Base-by-base conservation (phyloP, 1,284 basidiomycete genomes). In the Sanghuangporus baumii region DNA sequence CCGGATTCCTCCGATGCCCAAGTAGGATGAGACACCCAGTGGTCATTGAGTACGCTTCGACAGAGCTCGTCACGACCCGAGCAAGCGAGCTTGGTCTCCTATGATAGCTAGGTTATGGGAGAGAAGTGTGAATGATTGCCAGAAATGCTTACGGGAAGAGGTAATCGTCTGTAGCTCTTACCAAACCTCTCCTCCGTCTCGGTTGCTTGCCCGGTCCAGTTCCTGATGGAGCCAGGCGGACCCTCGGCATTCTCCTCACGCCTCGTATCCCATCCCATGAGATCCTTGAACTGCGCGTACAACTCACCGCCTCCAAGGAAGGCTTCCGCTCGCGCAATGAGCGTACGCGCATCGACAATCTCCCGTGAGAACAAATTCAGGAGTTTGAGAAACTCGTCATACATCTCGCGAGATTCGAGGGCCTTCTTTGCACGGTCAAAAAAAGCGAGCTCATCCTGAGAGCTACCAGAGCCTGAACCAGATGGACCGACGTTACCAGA, bases 1-100 rank as follows among this genome's bases (percentile, higher is more conserved):
- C 93, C 93, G 1, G 92, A 85, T 68, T 97, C 94, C 70, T 98
- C 97, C 65, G 96, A 98, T 18, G 93, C 94, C 94, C 94, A 98
- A 0, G 94, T 96, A 1, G 96, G 96, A 74, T 99, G 95, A 20
- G 95, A 97, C 31, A 98, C 93, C 93, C 94, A 97, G 68, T 89
- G 85, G 71, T 98, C 94, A 72, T 98, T 99, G 61, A 99, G 85
- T 18, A 99, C 95, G 55, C 94, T 96, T 76, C 95, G 93, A 74
- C 94, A 97, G 67, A 98, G 89, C 67, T 94, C 88, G 71, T 98
- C 96, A 43, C 97, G 88, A 6, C 93, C 96, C 2, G 95, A 97
- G 74, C 97, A 99, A 56, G 93, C 91, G 36, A 98, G 76, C 61
- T 87, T 85, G 70, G 92, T 85, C 78, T 98, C 96, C 93, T 95